Evolutionary conservation across 345 rosid genomes (phyloP).

Genomic region (Pugionium dolabratum): DNA sequence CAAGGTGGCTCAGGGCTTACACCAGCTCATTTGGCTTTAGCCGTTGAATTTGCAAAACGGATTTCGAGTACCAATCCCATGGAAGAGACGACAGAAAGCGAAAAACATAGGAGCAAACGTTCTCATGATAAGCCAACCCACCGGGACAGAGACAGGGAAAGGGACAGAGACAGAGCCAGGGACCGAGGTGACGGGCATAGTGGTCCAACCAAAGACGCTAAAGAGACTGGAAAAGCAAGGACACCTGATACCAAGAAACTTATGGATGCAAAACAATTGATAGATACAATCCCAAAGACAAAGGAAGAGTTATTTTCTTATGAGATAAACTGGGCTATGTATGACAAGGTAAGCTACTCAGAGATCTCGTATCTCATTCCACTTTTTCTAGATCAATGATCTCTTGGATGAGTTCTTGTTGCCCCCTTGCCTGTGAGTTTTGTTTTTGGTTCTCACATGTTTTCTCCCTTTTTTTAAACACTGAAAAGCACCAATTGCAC

Average conservation of each 20-base stretch:
- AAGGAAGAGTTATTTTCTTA: conserved; percentile 91
- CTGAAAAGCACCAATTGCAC: conserved; percentile 66
- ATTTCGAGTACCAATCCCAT: conserved; percentile 65
- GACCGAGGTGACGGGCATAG: conserved; percentile 60
- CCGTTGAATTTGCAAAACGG: conserved; percentile 92
- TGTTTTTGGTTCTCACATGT: conserved; percentile 26
- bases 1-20: conserved; percentile 57
- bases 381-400: background rate
- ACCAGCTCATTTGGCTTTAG: conserved; percentile 83
- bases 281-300: conserved; percentile 96
- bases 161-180: conserved; percentile 58
- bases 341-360: conserved; percentile 70
- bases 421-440: conserved; percentile 17
- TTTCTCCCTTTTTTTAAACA: background rate
- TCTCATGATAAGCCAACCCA: conserved; percentile 68
- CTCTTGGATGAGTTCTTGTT: background rate
- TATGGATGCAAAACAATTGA: conserved; percentile 92
- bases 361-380: conserved; percentile 3
- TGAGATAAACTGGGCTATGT: conserved; percentile 89
- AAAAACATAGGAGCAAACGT: conserved; percentile 76
- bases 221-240: conserved; percentile 57
- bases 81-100: conserved; percentile 71
- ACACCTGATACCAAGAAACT: conserved; percentile 76
- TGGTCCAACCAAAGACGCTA: conserved; percentile 36
- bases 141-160: conserved; percentile 60